These are phyloP conservation scores for Penicillium simplicissimum DNA, from an alignment of 495 filamentous ascomycete genomes.

Conservation along the genomic window DNA sequence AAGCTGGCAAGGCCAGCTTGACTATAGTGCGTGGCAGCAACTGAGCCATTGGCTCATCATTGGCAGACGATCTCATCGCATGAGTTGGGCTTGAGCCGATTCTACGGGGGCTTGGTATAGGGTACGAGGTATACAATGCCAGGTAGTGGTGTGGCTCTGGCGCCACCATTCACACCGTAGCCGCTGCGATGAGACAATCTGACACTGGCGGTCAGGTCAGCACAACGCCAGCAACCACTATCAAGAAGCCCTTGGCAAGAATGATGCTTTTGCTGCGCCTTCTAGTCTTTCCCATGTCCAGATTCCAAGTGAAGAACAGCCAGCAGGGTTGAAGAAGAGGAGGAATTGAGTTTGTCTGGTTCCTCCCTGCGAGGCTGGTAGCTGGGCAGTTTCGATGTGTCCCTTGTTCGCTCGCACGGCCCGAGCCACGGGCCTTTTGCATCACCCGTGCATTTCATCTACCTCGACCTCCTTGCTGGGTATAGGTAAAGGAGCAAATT, in stretches of 20 bases:
- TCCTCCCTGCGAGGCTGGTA: not conserved
- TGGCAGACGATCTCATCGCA: not conserved
- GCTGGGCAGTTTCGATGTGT: not conserved
- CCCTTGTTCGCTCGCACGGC: conserved; percentile 9
- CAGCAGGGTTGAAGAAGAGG: not conserved
- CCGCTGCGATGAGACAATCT: conserved; percentile 3
- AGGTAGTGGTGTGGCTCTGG: not conserved
- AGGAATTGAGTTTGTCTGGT: conserved; percentile 12
- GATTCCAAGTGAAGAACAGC: not conserved
- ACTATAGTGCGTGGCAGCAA: not conserved
- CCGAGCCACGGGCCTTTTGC: conserved; percentile 9
- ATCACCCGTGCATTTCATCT: not conserved
- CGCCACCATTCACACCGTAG: conserved; percentile 2
- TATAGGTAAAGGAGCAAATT: not conserved
- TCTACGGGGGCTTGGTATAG: no score
- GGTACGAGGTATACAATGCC: not conserved
- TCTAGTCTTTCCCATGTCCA: not conserved
- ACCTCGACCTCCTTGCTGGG: not conserved
- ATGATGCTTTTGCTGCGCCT: not conserved
- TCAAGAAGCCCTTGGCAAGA: not conserved
- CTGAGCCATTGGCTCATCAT: not conserved
- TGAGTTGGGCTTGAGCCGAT: not conserved
- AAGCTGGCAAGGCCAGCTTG: not conserved
- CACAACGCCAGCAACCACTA: not conserved
- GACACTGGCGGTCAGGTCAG: conserved; percentile 1